Conservation (phyloP, 2,329 filamentous ascomycete species). For the Monilinia fructigena region DNA sequence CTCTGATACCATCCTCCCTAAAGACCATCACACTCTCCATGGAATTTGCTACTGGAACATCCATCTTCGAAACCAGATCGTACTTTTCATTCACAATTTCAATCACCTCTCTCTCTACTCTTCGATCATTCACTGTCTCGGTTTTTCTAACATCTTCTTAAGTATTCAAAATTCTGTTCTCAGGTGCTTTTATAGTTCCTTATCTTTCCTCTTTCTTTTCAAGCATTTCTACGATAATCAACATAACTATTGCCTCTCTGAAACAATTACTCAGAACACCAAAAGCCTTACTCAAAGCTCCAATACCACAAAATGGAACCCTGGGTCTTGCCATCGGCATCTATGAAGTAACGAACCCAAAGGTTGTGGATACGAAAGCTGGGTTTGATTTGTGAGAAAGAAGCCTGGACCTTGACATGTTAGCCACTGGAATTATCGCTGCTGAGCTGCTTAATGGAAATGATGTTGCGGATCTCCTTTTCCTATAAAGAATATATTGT, state of each 20-base stretch:
- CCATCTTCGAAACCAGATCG: slow-evolving; percentile 27
- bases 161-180: slow-evolving; percentile 25
- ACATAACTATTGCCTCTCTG: slow-evolving; percentile 25
- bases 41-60: slow-evolving; percentile 24
- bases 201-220: slow-evolving; percentile 22
- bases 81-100: slow-evolving; percentile 30
- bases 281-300: slow-evolving; percentile 24
- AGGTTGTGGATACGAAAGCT: slow-evolving; percentile 10
- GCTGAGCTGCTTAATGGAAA: slow-evolving; percentile 19
- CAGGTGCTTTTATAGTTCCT: slow-evolving; percentile 27
- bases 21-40: slow-evolving; percentile 18
- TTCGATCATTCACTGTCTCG: slow-evolving; percentile 26
- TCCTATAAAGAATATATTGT: not conserved
- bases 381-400: slow-evolving; percentile 29
- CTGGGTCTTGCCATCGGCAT: slow-evolving; percentile 25
- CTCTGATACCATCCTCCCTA: slow-evolving; percentile 16
- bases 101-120: slow-evolving; percentile 22
- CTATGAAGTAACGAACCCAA: slow-evolving; percentile 22
- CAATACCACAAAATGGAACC: slow-evolving; percentile 28
- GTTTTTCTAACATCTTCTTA: not conserved
- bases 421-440: slow-evolving; percentile 24
- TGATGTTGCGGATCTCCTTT: not conserved
- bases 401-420: slow-evolving; percentile 23
- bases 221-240: slow-evolving; percentile 19
- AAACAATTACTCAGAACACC: not conserved